Evolutionary conservation across 129 eudicot genomes (phyloP).

Genomic region (Dittrichia graveolens): DNA sequence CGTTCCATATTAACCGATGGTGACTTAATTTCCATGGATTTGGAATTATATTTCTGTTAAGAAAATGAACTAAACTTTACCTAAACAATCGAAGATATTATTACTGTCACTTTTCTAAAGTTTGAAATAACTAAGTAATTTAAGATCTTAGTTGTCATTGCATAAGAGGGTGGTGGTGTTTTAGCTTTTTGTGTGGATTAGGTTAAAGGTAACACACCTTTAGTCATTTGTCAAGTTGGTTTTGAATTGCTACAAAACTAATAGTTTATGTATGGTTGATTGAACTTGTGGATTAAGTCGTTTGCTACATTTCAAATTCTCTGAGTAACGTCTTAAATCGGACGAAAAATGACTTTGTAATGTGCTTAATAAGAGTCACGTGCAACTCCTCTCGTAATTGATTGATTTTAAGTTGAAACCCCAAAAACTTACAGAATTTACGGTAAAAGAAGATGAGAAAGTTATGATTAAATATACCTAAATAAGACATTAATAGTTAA

Average conservation of each 20-base stretch:
- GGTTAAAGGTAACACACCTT: conserved; percentile 10
- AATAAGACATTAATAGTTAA: no score
- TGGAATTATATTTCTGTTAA: no score
- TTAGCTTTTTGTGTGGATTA: conserved; percentile 28
- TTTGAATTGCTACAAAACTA: conserved; percentile 16
- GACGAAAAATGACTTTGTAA: no score
- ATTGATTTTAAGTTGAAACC: no score
- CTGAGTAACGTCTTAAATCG: no score
- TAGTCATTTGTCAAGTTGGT: conserved; percentile 19
- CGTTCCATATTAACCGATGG: not conserved
- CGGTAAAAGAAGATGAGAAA: no score
- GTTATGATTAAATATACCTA: no score
- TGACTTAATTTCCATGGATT: no score
- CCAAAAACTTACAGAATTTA: no score
- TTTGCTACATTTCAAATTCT: conserved; percentile 24
- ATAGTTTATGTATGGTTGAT: conserved; percentile 19
- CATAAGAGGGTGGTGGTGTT: conserved; percentile 27
- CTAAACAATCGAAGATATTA: not conserved
- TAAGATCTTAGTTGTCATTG: conserved; percentile 27
- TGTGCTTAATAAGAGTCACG: no score
- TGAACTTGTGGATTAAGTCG: conserved; percentile 21
- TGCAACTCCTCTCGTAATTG: no score
- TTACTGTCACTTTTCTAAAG: not conserved
- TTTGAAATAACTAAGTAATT: not conserved
- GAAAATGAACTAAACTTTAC: not conserved